phyloP scores from a whole-genome alignment of 257 asterid genomes.

The Solanum habrochaites region DNA sequence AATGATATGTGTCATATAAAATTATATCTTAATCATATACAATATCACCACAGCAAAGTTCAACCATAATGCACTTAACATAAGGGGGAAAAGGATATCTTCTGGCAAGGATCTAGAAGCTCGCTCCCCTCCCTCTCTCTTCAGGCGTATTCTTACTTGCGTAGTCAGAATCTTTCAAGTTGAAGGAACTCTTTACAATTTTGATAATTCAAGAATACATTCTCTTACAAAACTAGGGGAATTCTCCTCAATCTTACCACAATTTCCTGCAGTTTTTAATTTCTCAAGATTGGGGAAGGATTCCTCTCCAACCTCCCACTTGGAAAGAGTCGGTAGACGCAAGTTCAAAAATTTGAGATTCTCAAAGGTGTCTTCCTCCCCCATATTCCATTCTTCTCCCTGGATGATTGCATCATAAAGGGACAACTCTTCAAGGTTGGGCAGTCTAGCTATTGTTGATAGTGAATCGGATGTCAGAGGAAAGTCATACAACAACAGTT shows the following conservation, averaged over 20 bases:
- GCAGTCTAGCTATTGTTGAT: background rate
- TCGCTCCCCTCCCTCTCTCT: background rate
- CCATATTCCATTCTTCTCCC: background rate
- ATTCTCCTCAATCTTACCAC: background rate
- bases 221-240: background rate
- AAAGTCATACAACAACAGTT: background rate
- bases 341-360: background rate
- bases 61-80: too few relatives aligned
- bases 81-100: background rate
- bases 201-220: rapidly evolving
- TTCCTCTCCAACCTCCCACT: background rate
- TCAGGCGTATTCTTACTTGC: background rate
- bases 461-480: background rate
- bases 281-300: background rate
- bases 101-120: background rate
- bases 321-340: background rate
- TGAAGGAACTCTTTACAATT: background rate
- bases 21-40: too few relatives aligned
- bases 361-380: background rate
- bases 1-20: too few relatives aligned
- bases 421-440: background rate
- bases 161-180: background rate
- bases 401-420: background rate
- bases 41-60: too few relatives aligned
- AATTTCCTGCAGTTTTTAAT: rapidly evolving